Evolutionary conservation across 257 asterid species (phyloP), one percentile per base, ranked within the genome.

Genomic region (Misopates orontium): DNA sequence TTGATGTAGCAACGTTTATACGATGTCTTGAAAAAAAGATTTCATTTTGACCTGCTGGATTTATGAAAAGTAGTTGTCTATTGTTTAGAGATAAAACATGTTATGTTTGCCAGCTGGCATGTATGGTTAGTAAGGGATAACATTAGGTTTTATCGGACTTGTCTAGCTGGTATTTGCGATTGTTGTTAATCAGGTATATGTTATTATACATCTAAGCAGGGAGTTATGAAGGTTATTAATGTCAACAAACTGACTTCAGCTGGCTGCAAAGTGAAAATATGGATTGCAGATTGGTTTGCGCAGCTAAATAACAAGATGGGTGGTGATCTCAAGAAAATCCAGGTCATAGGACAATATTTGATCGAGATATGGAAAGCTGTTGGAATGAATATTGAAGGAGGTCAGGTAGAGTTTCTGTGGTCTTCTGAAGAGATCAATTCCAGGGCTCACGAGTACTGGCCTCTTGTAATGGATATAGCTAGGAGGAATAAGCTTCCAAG

Each of bases 261-360:
- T 40, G 98, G 98, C 68, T 91, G 98, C 87, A 87, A 83, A 67
- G 96, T 88, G 65, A 88, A 86, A 73, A 88, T 91, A 20, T 91
- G 98, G 96, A 86, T 91, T 52, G 96, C 96, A 5, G 98, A 91
- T 80, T 86, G 96, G 95, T 91, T 88, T 79, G 96, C 98, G 0
- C 96, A 86, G 77, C 75, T 88, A 17, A 91, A 88, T 82, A 86
- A 85, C 79, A 91, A 91, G 66, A 82, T 91, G 95, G 96, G 89
- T 36, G 98, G 98, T 44, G 98, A 91, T 75, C 66, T 91, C 74
- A 88, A 83, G 78, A 91, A 88, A 71, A 91, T 89, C 62, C 78
- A 75, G 72, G 88, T 80, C 25, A 78, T 89, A 40, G 98, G 98
- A 21, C 71, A 83, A 10, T 91, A 89, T 75, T 18, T 91, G 78